phyloP scores from a whole-genome alignment of 352 stramenopile species.

The Pythium dissimile region DNA sequence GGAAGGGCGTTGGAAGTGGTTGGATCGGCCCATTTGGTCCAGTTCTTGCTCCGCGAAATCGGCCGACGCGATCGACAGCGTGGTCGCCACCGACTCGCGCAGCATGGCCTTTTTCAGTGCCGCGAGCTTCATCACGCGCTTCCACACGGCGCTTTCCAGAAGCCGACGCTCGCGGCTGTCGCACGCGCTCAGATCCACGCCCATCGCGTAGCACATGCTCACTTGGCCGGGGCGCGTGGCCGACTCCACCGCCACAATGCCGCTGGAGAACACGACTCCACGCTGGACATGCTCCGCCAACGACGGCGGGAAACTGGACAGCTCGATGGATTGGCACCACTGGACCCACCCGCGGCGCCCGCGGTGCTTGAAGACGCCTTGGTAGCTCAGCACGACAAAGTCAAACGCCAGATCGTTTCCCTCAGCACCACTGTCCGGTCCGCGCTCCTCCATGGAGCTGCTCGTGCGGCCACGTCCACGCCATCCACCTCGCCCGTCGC shows the following conservation, averaged over 20 bases:
- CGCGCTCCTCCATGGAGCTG: too few species aligned
- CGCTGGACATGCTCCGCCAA: not conserved
- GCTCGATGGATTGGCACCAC: conserved; percentile 25
- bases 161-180: conserved; percentile 2
- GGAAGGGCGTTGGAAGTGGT: not conserved
- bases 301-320: conserved; percentile 6
- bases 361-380: conserved; percentile 24
- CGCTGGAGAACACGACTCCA: conserved; percentile 16
- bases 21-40: not conserved
- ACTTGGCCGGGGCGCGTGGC: conserved; percentile 11
- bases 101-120: conserved; percentile 16
- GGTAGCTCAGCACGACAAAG: conserved; percentile 24
- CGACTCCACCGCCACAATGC: conserved; percentile 21
- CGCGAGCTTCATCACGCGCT: conserved; percentile 23
- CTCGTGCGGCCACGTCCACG: too few species aligned
- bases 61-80: conserved; percentile 14
- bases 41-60: not conserved
- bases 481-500: too few species aligned
- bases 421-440: too few species aligned
- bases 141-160: conserved; percentile 20
- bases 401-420: not conserved
- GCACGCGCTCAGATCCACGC: conserved; percentile 10
- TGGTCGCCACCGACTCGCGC: conserved; percentile 11
- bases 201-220: conserved; percentile 15
- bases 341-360: conserved; percentile 23